Percentiles rank a stretch among this genome's conserved stretches.
Evolutionary conservation across 257 asterid genomes (phyloP).

Genomic region (Solanum medicagineum): DNA sequence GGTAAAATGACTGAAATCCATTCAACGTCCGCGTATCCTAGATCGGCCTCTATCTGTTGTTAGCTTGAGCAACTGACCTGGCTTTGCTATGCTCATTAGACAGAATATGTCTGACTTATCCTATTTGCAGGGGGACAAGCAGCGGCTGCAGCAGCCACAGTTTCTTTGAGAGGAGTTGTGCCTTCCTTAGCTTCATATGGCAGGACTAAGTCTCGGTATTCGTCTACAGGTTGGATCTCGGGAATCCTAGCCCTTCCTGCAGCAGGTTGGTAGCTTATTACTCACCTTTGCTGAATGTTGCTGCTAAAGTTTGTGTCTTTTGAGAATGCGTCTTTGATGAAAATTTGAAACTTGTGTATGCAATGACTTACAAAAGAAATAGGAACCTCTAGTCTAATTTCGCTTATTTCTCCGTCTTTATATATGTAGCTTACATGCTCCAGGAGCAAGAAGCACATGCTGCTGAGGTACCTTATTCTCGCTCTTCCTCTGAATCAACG

Average conservation of each 20-base stretch:
- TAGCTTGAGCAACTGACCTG: background rate
- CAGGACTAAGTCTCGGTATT: constrained; percentile 45
- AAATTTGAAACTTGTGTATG: background rate
- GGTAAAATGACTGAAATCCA: background rate
- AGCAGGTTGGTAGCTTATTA: constrained; percentile 48
- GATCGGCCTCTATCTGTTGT: background rate
- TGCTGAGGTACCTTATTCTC: constrained; percentile 45
- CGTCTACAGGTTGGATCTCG: constrained; percentile 51
- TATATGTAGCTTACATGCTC: constrained; percentile 62
- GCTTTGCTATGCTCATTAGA: background rate
- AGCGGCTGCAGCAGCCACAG: constrained; percentile 62
- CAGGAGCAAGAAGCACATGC: constrained; percentile 87
- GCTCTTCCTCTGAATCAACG: background rate
- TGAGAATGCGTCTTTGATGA: background rate
- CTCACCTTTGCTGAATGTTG: background rate
- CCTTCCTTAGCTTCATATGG: constrained; percentile 47
- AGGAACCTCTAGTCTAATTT: background rate
- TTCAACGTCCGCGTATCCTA: background rate
- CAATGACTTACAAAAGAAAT: background rate
- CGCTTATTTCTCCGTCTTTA: background rate
- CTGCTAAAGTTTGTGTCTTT: background rate
- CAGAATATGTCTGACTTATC: background rate
- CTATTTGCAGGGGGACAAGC: constrained; percentile 50
- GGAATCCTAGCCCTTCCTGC: constrained; percentile 70
- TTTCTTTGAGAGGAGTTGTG: constrained; percentile 54